Base-by-base conservation (phyloP, 2,329 filamentous ascomycete species). In the Cytospora paraplurivora region DNA sequence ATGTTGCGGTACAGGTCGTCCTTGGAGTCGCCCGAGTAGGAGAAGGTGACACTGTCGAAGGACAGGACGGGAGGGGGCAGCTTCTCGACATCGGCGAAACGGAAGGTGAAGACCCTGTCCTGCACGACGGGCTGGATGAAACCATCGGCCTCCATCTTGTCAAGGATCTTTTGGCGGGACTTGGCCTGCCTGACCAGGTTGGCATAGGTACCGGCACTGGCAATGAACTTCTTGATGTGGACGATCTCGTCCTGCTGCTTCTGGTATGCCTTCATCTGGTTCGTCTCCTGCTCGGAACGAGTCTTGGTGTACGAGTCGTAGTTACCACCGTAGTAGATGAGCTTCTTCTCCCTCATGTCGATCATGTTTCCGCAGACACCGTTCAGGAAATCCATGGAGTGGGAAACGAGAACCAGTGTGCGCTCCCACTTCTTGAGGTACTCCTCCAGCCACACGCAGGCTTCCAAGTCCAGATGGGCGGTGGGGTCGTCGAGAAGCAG, bases 151-250 rank as follows among this genome's bases (percentile, higher is more conserved):
- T 98, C 94, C 95, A 99, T 99, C 89, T 99, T 99, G 86, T 99
- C 95, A 70, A 98, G 85, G 78, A 98, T 98, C 92, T 99, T 99
- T 81, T 99, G 95, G 69, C 95, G 89, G 51, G 95, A 98, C 85
- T 99, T 99, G 79, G 96, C 96, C 81, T 99, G 95, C 78, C 92
- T 87, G 76, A 99, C 95, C 83, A 99, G 85, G 84, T 99, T 99
- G 86, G 96, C 95, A 75, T 99, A 99, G 66, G 95, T 99, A 93
- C 96, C 95, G 63, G 95, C 95, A 67, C 94, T 97, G 74, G 96
- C 95, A 77, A 99, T 99, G 85, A 99, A 99, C 82, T 98, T 97
- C 85, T 99, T 98, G 85, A 99, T 99, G 84, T 99, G 96, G 71
- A 88, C 86, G 77, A 99, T 99, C 83, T 99, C 95, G 67, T 99